Base-by-base conservation (phyloP, 2,329 filamentous ascomycete species). In the Fusarium albidum region DNA sequence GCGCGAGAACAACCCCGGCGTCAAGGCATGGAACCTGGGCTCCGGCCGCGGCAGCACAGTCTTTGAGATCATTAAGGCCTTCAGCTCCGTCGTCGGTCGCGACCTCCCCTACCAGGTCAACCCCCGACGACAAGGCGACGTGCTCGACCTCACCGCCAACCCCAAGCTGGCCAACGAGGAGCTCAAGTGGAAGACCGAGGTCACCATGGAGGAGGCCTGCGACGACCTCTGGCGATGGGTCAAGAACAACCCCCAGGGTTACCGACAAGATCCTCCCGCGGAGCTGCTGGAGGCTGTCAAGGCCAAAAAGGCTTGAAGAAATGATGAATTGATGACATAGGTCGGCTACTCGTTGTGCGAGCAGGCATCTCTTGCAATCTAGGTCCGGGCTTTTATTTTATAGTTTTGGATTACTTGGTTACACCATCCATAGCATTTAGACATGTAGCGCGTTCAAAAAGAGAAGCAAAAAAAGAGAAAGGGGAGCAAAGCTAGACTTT, bases 201-300 rank as follows among this genome's bases (percentile, higher is more conserved):
- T 89, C 52, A 93, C 90, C 15, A 86, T 99, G 72, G 94, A 98
- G 78, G 87, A 96, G 73, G 93, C 94, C 21, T 99, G 95, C 73
- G 86, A 88, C 65, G 92, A 99, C 75, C 82, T 99, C 63, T 99
- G 95, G 95, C 88, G 87, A 70, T 99, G 95, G 95, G 96, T 96
- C 13, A 83, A 89, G 78, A 98, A 97, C 78, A 98, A 98, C 79
- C 95, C 95, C 18, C 87, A 93, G 77, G 95, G 95, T 17, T 98
- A 98, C 79, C 84, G 90, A 63, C 93, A 98, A 78, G 82, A 92
- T 63, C 92, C 94, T n/a, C 94, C 95, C 1, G 82, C 90, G 62
- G 86, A 90, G 75, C 82, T 98, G 67, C 71, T 97, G 43, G 88
- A 89, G 55, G 80, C 78, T 40, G 64, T 87, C 61, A 84, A 88